Percentiles rank a stretch among this genome's conserved stretches.
phyloP scores from a whole-genome alignment of 305 asterid species.

The Solanum hybrid region DNA sequence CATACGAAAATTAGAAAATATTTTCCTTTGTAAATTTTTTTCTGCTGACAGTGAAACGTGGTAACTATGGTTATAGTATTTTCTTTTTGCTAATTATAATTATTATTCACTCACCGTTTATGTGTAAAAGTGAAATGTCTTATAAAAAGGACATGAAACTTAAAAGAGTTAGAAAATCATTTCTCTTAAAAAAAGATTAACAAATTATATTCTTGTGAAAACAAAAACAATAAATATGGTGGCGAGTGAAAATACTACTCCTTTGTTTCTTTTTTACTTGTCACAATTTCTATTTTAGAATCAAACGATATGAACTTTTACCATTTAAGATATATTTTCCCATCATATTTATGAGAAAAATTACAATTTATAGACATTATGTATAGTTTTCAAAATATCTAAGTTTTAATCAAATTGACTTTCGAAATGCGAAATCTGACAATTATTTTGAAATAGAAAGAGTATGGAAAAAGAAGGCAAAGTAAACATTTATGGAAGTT shows the following conservation, averaged over 20 bases:
- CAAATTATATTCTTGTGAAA: background rate
- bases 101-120: background rate
- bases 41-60: background rate
- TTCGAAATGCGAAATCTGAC: rapidly evolving
- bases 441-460: background rate
- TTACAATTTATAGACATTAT: background rate
- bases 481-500: background rate
- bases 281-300: background rate
- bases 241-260: background rate
- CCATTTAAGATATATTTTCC: background rate
- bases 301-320: background rate
- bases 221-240: background rate
- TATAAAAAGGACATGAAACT: background rate
- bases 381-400: background rate
- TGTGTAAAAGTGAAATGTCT: background rate
- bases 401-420: background rate
- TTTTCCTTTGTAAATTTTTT: background rate
- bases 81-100: background rate
- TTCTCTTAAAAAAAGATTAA: background rate
- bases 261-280: rapidly evolving
- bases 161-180: background rate
- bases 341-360: background rate
- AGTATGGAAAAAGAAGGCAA: background rate
- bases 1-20: background rate
- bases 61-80: background rate